A percentile compares a stretch with the other conserved stretches of the same genome.
These are phyloP conservation scores for Russula ochroleuca DNA, from an alignment of 768 basidiomycete species.

Conservation along the genomic window DNA sequence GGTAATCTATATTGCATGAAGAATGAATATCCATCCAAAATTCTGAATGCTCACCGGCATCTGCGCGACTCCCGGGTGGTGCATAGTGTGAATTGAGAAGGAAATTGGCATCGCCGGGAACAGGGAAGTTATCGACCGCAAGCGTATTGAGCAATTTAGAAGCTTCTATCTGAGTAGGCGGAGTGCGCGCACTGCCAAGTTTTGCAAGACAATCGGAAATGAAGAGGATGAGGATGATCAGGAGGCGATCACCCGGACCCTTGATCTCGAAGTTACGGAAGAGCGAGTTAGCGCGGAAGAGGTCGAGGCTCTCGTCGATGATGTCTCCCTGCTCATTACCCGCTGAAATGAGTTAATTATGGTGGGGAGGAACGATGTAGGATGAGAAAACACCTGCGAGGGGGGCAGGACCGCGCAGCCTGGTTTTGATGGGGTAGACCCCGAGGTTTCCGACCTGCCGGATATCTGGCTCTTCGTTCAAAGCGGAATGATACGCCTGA, in stretches of 20 bases:
- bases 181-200: conserved; percentile 66
- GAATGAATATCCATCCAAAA: not conserved
- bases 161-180: conserved; percentile 78
- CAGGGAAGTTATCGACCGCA: conserved; percentile 87
- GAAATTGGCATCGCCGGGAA: conserved; percentile 96
- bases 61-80: conserved; percentile 65
- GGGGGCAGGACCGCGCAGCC: conserved; percentile 89
- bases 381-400: conserved; percentile 45
- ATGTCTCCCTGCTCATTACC: conserved; percentile 81
- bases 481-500: conserved; percentile 94
- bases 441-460: conserved; percentile 86
- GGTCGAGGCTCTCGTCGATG: conserved; percentile 91
- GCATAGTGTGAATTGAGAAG: conserved; percentile 90
- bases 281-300: conserved; percentile 97
- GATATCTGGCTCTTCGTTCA: conserved; percentile 80
- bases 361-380: conserved; percentile 16
- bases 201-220: conserved; percentile 96
- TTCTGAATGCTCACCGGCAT: conserved; percentile 55
- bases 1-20: conserved; percentile 57
- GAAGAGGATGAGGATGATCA: conserved; percentile 97
- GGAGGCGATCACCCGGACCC: conserved; percentile 89
- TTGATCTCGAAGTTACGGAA: conserved; percentile 99
- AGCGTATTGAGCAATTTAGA: conserved; percentile 84
- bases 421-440: conserved; percentile 86
- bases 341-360: conserved; percentile 43